Conservation (phyloP, 495 filamentous ascomycete species). For the Aspergillus sclerotioniger region DNA sequence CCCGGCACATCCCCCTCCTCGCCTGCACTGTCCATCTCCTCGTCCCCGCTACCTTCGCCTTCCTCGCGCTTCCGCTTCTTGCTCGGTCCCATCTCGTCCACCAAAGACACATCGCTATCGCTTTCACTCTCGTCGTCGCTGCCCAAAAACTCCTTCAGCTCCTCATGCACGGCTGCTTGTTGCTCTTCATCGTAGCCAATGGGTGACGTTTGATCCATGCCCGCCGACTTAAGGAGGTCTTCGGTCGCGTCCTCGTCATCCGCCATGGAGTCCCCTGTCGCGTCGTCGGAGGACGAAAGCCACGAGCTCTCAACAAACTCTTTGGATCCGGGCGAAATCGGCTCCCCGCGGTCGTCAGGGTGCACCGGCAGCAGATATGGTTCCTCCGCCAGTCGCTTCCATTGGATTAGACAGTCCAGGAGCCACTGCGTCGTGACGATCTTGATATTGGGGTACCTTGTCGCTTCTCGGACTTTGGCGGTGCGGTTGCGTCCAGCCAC, state of each 20-base stretch:
- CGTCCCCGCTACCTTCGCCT: slow-evolving; percentile 31
- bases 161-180: slow-evolving; percentile 58
- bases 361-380: slow-evolving; percentile 68
- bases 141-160: slow-evolving; percentile 74
- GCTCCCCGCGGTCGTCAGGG: slow-evolving; percentile 55
- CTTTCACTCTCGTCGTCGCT: slow-evolving; percentile 60
- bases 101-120: slow-evolving; percentile 37
- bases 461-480: slow-evolving; percentile 80
- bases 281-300: slow-evolving; percentile 44
- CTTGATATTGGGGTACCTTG: slow-evolving; percentile 68
- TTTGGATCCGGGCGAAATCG: slow-evolving; percentile 33
- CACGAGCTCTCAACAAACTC: slow-evolving; percentile 37
- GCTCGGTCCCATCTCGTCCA: slow-evolving; percentile 28
- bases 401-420: slow-evolving; percentile 72
- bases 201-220: slow-evolving; percentile 31
- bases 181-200: slow-evolving; percentile 49
- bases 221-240: slow-evolving; percentile 39
- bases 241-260: slow-evolving; percentile 38
- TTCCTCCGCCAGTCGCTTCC: slow-evolving; percentile 70
- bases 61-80: slow-evolving; percentile 43
- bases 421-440: slow-evolving; percentile 93
- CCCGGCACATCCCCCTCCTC: slow-evolving; percentile 35
- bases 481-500: slow-evolving; percentile 78
- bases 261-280: slow-evolving; percentile 37
- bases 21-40: slow-evolving; percentile 28